Evolutionary conservation across 306 rosid species (phyloP), one percentile per base, ranked within the genome.

Genomic region (Astragalus membranaceus): DNA sequence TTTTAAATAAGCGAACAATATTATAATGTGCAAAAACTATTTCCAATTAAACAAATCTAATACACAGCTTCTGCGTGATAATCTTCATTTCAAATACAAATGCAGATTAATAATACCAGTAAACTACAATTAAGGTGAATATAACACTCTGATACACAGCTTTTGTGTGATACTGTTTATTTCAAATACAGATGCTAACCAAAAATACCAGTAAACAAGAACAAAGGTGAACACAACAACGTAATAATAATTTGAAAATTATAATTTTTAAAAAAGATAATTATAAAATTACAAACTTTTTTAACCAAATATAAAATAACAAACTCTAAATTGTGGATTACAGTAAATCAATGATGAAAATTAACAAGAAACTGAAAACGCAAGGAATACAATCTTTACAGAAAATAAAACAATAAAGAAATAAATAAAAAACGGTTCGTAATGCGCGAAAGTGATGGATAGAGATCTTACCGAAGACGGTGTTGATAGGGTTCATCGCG

Each of bases 401-500:
- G 44, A 39, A 2, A 0, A 12, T 46, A 46, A 46, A 46, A 5
- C 5, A n/a, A 48, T 48, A 16, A 4, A 37, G 0, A 57, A 11
- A 0, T 1, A 10, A 49, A 49, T 20, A 0, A 3, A 4, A 23
- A 8, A 3, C 46, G n/a, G 64, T 52, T 67, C 26, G 7, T 11
- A 6, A 8, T 0, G 1, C 9, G 1, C 1, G 6, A 55, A 17
- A 3, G 32, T 3, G 4, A 0, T 8, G 13, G 8, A 5, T 0
- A 0, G 0, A 10, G 10, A 16, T 13, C 73, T 47, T 78, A 88
- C 95, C 91, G 3, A 86, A 88, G 5, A 88, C 88, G 6, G 95
- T 82, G 84, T 86, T 88, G 30, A 56, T 62, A 0, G 95, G 91
- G 74, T 88, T 88, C 91, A 80, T 88, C 73, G 89, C 91, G 75